Conservation (phyloP, 805 yeast species). For the Crinitomyces ghanaensis region DNA sequence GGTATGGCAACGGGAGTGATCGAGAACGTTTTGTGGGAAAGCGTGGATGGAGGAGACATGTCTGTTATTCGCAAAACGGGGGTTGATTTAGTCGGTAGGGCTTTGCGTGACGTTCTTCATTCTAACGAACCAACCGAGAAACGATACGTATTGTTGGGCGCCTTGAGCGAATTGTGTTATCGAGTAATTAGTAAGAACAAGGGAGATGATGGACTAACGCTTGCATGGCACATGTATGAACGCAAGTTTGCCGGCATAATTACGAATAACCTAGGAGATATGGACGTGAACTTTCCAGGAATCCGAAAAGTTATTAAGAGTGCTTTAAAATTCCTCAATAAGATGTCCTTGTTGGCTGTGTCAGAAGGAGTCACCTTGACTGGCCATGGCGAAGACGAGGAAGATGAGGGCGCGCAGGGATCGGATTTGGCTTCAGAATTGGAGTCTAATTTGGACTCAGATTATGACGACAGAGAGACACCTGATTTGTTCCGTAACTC, state of each 20-base stretch:
- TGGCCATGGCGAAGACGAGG: too few species aligned
- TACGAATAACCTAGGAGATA: slow-evolving; percentile 45
- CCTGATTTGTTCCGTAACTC: slow-evolving; percentile 82
- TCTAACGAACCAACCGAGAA: slow-evolving; percentile 29
- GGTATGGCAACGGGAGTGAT: too few species aligned
- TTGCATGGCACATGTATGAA: slow-evolving; percentile 59
- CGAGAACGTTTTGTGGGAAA: too few species aligned
- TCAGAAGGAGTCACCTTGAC: too few species aligned
- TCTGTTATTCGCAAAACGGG: slow-evolving; percentile 62
- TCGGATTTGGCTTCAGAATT: slow-evolving; percentile 21
- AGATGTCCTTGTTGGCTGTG: slow-evolving; percentile 34
- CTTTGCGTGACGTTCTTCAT: slow-evolving; percentile 40
- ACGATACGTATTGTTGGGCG: slow-evolving; percentile 45
- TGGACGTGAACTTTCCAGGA: slow-evolving; percentile 67
- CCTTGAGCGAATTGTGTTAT: slow-evolving; percentile 37
- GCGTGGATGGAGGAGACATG: too few species aligned
- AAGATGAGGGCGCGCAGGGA: slow-evolving; percentile 11
- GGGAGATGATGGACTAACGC: slow-evolving; percentile 42
- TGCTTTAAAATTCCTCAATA: slow-evolving; percentile 47
- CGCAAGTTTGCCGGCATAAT: slow-evolving; percentile 40
- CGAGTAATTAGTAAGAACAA: slow-evolving; percentile 20
- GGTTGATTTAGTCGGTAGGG: slow-evolving; percentile 54
- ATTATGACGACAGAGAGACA: slow-evolving; percentile 34
- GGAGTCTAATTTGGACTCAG: slow-evolving; percentile 39
- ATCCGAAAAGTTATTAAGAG: slow-evolving; percentile 48